Percentiles rank a stretch among this genome's conserved stretches.
Evolutionary conservation across 805 yeast species (phyloP).

Genomic region (Priceomyces castillae): DNA sequence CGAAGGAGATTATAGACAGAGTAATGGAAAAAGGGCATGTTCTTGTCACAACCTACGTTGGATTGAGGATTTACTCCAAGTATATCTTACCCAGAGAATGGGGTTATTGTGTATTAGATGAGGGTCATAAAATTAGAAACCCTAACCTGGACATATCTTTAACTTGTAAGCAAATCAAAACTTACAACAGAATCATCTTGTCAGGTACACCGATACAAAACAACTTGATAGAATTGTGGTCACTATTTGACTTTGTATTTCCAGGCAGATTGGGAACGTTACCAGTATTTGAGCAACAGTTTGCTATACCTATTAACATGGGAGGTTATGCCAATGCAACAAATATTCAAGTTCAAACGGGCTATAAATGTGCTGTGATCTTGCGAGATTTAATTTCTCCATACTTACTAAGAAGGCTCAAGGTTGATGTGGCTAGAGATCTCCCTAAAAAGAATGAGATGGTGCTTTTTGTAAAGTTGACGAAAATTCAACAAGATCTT

Average conservation of each 20-base stretch:
- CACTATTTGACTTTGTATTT: slow-evolving; percentile 88
- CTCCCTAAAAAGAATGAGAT: slow-evolving; percentile 90
- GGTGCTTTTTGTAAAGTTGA: slow-evolving; percentile 87
- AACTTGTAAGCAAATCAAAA: slow-evolving; percentile 77
- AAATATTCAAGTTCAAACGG: slow-evolving; percentile 92
- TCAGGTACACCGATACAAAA: slow-evolving; percentile 98
- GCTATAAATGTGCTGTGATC: slow-evolving; percentile 92
- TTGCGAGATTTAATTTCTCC: slow-evolving; percentile 87
- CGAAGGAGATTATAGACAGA: slow-evolving; percentile 50
- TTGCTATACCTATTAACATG: slow-evolving; percentile 85
- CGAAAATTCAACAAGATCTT: slow-evolving; percentile 68
- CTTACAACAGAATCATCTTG: slow-evolving; percentile 80
- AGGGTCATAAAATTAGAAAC: slow-evolving; percentile 94
- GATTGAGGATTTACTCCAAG: slow-evolving; percentile 66
- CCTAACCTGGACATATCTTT: slow-evolving; percentile 89
- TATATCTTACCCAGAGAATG: slow-evolving; percentile 65
- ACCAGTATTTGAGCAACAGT: slow-evolving; percentile 91
- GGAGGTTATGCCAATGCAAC: slow-evolving; percentile 99
- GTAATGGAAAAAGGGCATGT: slow-evolving; percentile 75
- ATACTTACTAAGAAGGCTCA: slow-evolving; percentile 79
- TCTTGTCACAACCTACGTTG: slow-evolving; percentile 87
- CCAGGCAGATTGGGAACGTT: slow-evolving; percentile 94
- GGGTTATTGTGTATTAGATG: slow-evolving; percentile 92
- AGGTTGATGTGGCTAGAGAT: slow-evolving; percentile 93
- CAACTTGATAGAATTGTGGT: slow-evolving; percentile 89